Evolutionary conservation across 2,329 filamentous ascomycete genomes (phyloP), one percentile per base, ranked within the genome.

Genomic region (Leptoxyphium fumago): DNA sequence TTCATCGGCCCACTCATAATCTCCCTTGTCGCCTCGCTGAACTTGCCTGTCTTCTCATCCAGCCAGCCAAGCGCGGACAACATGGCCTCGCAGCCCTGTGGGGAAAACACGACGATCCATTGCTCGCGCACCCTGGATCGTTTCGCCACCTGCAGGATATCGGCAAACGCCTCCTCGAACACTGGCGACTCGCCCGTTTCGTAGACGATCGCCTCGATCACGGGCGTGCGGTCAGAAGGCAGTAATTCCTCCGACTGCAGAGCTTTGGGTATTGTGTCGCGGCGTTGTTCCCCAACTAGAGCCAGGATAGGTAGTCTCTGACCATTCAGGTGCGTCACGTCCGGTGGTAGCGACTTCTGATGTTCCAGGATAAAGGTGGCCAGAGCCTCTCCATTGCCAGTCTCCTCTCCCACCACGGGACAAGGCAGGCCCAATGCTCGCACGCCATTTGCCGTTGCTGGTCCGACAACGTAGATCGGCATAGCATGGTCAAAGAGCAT

Each of bases 1-100:
- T 88, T 95, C 18, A 89, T 94, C 13, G 88, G 86, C 1, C 91
- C 89, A 61, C 95, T 95, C 1, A 86, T 88, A 13, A 80, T 83
- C 48, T 95, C 70, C 51, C 75, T 78, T 1, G 77, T 80, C 10
- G 43, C 45, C 44, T 50, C 42, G 48, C 55, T 59, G 39, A 59
- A 59, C 39, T 57, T 64, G 6, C 64, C 65, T 15, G 61, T 61
- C 8, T 59, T 49, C 34, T 55, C 48, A 38, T 70, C 64, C 38
- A 73, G 54, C 45, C 73, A 62, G 2, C 60, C 64, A 43, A 80
- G 55, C 42, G 69, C 67, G 46, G 67, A 64, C 10, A 80, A 60
- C 73, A 80, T 77, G 13, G 73, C 72, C 54, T 72, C 71, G 54
- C 75, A 78, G 10, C 75, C 76, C 29, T 73, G 74, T 4, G 76